A percentile compares a stretch with the other conserved stretches of the same genome.
Conservation (phyloP, 768 basidiomycete species). For the Amanita pseudoporphyria region DNA sequence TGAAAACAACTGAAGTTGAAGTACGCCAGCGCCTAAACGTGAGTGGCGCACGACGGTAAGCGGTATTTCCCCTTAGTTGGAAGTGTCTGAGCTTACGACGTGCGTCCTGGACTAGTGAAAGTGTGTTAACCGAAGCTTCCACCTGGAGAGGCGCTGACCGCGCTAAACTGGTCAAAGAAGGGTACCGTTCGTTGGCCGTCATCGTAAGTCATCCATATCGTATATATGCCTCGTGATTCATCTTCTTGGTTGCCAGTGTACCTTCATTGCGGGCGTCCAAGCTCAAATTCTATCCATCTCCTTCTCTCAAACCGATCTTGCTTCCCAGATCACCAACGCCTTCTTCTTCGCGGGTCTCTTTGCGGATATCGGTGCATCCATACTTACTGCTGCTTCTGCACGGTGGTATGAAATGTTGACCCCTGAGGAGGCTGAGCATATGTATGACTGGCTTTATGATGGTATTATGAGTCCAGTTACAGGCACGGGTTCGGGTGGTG, state of each 20-base stretch:
- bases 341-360: slow-evolving; percentile 6
- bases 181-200: not conserved
- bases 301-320: not conserved
- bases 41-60: too few species aligned
- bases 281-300: not conserved
- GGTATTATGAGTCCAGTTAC: too few species aligned
- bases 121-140: not conserved
- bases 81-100: too few species aligned
- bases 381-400: not conserved
- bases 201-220: not conserved
- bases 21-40: too few species aligned
- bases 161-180: too few species aligned
- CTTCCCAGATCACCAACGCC: slow-evolving; percentile 1
- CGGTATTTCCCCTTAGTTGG: too few species aligned
- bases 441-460: too few species aligned
- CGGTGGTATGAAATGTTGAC: slow-evolving; percentile 8
- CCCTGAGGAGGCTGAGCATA: too few species aligned
- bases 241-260: not conserved
- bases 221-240: not conserved
- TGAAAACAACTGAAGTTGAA: too few species aligned
- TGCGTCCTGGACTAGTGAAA: too few species aligned
- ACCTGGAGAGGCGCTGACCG: not conserved
- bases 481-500: not conserved
- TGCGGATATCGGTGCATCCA: not conserved
- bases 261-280: slow-evolving; percentile 5